Evolutionary conservation across 495 filamentous ascomycete genomes (phyloP).

Genomic region (Darksidea phi): DNA sequence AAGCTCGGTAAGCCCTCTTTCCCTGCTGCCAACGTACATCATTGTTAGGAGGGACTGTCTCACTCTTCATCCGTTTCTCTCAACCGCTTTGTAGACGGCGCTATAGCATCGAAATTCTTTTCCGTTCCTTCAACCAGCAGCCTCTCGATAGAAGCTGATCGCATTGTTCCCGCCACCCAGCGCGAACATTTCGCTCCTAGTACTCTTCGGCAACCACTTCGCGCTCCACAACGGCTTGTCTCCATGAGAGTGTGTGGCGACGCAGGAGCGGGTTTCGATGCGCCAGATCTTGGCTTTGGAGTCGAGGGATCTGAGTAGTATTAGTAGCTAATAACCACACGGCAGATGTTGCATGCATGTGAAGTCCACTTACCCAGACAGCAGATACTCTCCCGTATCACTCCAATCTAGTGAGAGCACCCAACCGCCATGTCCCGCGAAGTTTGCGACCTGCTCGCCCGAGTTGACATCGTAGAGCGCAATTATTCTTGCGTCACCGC

Average conservation of each 20-base stretch:
- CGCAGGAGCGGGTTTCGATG: slow-evolving; percentile 74
- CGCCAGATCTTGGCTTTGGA: slow-evolving; percentile 96
- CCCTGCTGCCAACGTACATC: too few relatives aligned
- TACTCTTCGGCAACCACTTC: slow-evolving; percentile 76
- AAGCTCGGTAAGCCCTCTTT: background rate
- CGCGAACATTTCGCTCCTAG: slow-evolving; percentile 79
- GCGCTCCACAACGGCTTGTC: slow-evolving; percentile 84
- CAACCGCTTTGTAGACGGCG: background rate
- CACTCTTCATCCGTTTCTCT: too few relatives aligned
- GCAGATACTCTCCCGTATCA: slow-evolving; percentile 85
- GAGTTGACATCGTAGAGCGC: slow-evolving; percentile 86
- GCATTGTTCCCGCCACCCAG: slow-evolving; percentile 77
- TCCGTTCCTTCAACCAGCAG: slow-evolving; percentile 41
- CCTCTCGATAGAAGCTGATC: slow-evolving; percentile 88
- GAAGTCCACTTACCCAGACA: slow-evolving; percentile 65
- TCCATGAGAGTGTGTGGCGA: slow-evolving; percentile 89
- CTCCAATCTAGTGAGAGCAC: slow-evolving; percentile 89
- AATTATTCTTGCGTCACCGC: slow-evolving; percentile 85
- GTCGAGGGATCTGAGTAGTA: slow-evolving; percentile 63
- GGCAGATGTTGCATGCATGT: slow-evolving; percentile 2
- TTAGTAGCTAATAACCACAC: slow-evolving; percentile 1
- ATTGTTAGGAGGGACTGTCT: too few relatives aligned
- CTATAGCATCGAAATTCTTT: background rate
- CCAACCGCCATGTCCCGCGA: slow-evolving; percentile 79
- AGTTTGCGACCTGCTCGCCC: slow-evolving; percentile 86